A percentile compares a stretch with the other conserved stretches of the same genome.
Conservation (phyloP, 495 filamentous ascomycete species). For the Chaetomium cochliodes region DNA sequence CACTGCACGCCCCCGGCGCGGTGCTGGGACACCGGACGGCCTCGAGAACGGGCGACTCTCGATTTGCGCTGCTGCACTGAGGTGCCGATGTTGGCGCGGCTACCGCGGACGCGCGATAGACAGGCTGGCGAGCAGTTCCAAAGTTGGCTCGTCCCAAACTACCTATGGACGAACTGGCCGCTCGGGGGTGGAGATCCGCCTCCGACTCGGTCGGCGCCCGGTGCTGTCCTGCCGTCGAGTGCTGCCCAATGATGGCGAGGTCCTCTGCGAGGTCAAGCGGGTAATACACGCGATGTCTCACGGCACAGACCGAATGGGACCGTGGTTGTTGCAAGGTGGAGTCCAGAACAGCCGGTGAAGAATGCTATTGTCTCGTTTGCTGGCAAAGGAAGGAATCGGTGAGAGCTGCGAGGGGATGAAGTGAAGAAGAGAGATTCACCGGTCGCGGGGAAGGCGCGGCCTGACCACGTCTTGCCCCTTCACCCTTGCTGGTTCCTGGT, state of each 20-base stretch:
- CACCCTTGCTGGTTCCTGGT: slow-evolving; percentile 17
- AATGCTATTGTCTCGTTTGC: slow-evolving; percentile 29
- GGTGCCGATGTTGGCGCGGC: slow-evolving; percentile 2
- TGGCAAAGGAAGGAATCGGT: slow-evolving; percentile 35
- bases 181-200: not conserved
- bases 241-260: slow-evolving; percentile 14
- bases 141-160: not conserved
- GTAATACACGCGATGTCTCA: slow-evolving; percentile 30
- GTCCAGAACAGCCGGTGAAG: slow-evolving; percentile 30
- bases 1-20: not conserved
- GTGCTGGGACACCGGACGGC: not conserved
- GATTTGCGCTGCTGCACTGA: no score
- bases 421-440: slow-evolving; percentile 36
- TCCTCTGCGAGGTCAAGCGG: slow-evolving; percentile 6
- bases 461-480: slow-evolving; percentile 23
- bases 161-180: not conserved
- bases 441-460: slow-evolving; percentile 35
- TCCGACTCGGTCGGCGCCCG: slow-evolving; percentile 7
- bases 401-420: slow-evolving; percentile 33
- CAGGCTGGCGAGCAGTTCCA: not conserved
- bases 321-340: slow-evolving; percentile 29
- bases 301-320: slow-evolving; percentile 24
- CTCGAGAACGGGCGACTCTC: not conserved
- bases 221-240: slow-evolving; percentile 11
- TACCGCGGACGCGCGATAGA: not conserved